Evolutionary conservation across 2,329 filamentous ascomycete species (phyloP).

Genomic region (Didymella sp.): DNA sequence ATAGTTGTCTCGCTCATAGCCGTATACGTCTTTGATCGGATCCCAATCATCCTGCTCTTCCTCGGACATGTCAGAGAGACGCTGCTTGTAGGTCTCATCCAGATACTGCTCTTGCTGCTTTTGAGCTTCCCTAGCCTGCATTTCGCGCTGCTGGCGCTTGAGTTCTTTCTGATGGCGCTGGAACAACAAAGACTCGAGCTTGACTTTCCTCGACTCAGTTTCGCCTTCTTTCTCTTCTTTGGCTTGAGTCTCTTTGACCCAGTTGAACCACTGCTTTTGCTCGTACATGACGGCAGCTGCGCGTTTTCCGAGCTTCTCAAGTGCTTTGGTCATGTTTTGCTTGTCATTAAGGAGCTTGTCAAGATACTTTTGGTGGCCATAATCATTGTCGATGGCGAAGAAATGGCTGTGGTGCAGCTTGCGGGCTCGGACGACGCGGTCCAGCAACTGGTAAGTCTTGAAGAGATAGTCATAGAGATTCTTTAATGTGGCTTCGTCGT

Average conservation of each 20-base stretch:
- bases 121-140: constrained; percentile 52
- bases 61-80: constrained; percentile 48
- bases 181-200: constrained; percentile 58
- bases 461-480: constrained; percentile 54
- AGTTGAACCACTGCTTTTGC: constrained; percentile 59
- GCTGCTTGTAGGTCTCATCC: constrained; percentile 53
- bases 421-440: constrained; percentile 53
- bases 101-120: constrained; percentile 56
- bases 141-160: constrained; percentile 49
- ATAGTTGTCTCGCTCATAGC: constrained; percentile 55
- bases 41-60: constrained; percentile 54
- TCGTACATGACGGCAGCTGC: constrained; percentile 55
- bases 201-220: constrained; percentile 59
- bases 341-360: constrained; percentile 50
- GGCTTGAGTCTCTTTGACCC: constrained; percentile 55
- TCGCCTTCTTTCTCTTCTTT: constrained; percentile 56
- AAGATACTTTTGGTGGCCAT: constrained; percentile 54
- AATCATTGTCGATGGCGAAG: constrained; percentile 53
- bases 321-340: constrained; percentile 47
- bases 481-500: constrained; percentile 48
- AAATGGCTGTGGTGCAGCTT: constrained; percentile 54
- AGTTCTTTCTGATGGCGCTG: constrained; percentile 57
- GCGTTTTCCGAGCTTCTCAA: constrained; percentile 55
- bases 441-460: constrained; percentile 47
- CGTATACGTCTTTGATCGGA: constrained; percentile 57